A percentile compares a stretch with the other conserved stretches of the same genome.
phyloP scores from a whole-genome alignment of 2,329 filamentous ascomycete species.

The Penicillium sp. region DNA sequence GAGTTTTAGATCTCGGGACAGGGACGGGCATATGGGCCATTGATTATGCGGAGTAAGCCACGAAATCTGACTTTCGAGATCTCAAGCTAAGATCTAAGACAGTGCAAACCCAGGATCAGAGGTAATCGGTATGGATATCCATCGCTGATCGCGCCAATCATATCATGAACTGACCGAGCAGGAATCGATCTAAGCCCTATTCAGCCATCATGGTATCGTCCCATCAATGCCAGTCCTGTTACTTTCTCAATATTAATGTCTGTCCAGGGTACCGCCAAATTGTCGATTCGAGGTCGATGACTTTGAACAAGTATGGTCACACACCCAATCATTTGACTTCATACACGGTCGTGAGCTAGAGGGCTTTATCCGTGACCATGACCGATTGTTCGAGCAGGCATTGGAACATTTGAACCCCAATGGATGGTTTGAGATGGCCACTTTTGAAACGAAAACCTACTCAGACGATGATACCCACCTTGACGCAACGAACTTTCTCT shows the following conservation, averaged over 20 bases:
- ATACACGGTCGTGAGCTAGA: constrained; percentile 36
- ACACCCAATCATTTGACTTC: constrained; percentile 32
- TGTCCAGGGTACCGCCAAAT: constrained; percentile 34
- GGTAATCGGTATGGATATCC: constrained; percentile 29
- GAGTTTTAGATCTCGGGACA: constrained; percentile 39
- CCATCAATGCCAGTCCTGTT: background rate
- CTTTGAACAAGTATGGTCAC: constrained; percentile 34
- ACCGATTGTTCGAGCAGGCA: constrained; percentile 29
- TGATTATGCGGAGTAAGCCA: constrained; percentile 38
- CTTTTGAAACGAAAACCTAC: constrained; percentile 89
- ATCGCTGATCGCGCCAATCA: background rate
- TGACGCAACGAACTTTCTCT: constrained; percentile 24
- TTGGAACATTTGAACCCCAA: constrained; percentile 28
- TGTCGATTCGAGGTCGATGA: constrained; percentile 38
- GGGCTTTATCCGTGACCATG: constrained; percentile 31
- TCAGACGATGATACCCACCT: constrained; percentile 53
- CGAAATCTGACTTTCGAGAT: background rate
- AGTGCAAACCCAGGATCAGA: constrained; percentile 31
- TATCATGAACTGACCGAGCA: constrained; percentile 9
- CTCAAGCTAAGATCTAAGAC: constrained; percentile 1
- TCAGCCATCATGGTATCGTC: constrained; percentile 31
- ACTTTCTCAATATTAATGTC: background rate
- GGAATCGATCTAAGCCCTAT: constrained; percentile 37
- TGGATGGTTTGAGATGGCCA: constrained; percentile 49
- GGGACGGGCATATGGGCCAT: constrained; percentile 43